Conservation (phyloP, 2,329 filamentous ascomycete genomes). For the Cryphonectria carpinicola region DNA sequence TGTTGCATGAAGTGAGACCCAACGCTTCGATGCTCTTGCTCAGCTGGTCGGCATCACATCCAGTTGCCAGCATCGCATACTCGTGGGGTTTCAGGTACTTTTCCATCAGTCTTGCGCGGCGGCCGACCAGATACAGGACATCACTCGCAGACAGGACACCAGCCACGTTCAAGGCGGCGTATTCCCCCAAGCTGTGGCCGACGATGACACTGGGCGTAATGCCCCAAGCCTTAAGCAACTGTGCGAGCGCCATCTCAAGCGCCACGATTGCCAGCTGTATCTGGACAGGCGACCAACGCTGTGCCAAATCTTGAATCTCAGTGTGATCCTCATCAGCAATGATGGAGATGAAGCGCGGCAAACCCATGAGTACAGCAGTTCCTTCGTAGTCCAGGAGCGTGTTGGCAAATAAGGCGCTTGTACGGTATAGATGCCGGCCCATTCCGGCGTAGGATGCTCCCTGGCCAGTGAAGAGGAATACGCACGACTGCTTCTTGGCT, state of each 20-base stretch:
- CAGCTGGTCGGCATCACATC: slow-evolving; percentile 31
- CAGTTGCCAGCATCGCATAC: slow-evolving; percentile 59
- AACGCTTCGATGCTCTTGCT: slow-evolving; percentile 34
- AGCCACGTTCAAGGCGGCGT: slow-evolving; percentile 69
- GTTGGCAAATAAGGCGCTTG: no score
- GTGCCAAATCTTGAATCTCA: no score
- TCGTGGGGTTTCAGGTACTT: slow-evolving; percentile 58
- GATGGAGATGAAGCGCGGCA: no score
- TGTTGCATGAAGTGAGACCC: slow-evolving; percentile 64
- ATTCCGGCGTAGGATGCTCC: slow-evolving; percentile 56
- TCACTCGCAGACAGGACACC: slow-evolving; percentile 75
- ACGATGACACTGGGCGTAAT: neutral
- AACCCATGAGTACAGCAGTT: no score
- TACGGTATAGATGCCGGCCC: slow-evolving; percentile 34
- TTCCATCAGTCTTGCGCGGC: slow-evolving; percentile 66
- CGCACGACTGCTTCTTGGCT: slow-evolving; percentile 24
- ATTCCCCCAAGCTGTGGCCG: slow-evolving; percentile 47
- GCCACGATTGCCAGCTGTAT: slow-evolving; percentile 1
- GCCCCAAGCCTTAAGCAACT: neutral
- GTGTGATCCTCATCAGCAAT: no score
- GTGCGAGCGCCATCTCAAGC: slow-evolving; percentile 47
- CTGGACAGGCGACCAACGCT: no score
- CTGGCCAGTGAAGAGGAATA: slow-evolving; percentile 61
- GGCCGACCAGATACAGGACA: slow-evolving; percentile 71
- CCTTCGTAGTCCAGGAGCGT: no score